Base-by-base conservation (phyloP, 2,329 filamentous ascomycete genomes). In the Paraphoma chrysanthemicola region DNA sequence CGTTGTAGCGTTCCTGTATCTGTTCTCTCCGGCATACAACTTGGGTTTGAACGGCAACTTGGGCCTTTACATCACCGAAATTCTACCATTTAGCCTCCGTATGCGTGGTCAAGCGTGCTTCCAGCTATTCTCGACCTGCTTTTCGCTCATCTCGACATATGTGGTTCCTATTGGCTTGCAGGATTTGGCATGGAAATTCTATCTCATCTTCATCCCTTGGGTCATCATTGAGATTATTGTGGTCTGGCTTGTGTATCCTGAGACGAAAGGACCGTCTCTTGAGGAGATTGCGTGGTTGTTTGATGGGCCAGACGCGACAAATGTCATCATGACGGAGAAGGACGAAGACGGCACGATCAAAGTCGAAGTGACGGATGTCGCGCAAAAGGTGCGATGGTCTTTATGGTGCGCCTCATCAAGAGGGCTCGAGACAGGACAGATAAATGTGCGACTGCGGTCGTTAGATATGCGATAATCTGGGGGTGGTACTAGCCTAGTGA, bases 121-220 rank as follows among this genome's bases (percentile, higher is more conserved):
- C 33, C 46, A 48, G 46, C 46, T 48, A 9, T 48, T 48, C 28
- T 48, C 46, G n/a, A 48, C 46, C 12, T 46, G 41, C 16, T 44
- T 44, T 23, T 44, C 41, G 41, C 46, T 48, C 46, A 28, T 48
- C 28, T 48, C 46, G 30, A 48, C 46, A 17, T 46, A 28, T 23
- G 46, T 30, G 12, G 28, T 48, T 38, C 46, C 46, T 6, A 30
- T 48, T 8, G 46, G 46, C 6, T 17, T 48, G 9, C 17, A 48
- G 18, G 31, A 18, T 23, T n/a, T 48, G 46, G 46, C 17, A 8
- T 48, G 46, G 46, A 48, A 48, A 41, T 55, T 58, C 29, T 58
- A 58, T 33, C 33, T 38, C 33, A 38, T 38, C n/a, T 38, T 38
- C 33, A 38, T 38, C n/a, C 33, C 33, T 11, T 38, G 33, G 33